Evolutionary conservation across 371 early-diverging fungal genomes (phyloP).

Genomic region (Aphelidium insulamus): DNA sequence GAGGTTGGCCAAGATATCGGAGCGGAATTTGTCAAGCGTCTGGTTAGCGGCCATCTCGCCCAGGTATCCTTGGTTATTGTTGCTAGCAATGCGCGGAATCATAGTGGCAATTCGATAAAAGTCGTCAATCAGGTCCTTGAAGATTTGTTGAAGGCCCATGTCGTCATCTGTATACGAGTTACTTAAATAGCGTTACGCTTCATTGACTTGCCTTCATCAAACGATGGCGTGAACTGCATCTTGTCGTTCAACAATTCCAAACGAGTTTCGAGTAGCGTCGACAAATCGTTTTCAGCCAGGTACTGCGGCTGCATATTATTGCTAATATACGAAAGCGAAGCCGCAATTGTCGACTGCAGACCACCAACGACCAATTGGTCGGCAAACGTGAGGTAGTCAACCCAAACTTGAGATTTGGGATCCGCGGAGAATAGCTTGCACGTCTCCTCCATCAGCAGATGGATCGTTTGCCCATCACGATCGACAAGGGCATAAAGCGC

Average conservation of each 20-base stretch:
- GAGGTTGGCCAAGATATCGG: slow-evolving; percentile 13
- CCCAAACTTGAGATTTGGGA: slow-evolving; percentile 13
- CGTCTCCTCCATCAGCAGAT: slow-evolving; percentile 17
- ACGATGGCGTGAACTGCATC: slow-evolving; percentile 23
- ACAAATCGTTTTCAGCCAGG: slow-evolving; percentile 13
- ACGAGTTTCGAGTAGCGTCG: slow-evolving; percentile 27
- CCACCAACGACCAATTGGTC: slow-evolving; percentile 23
- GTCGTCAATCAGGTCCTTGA: slow-evolving; percentile 19
- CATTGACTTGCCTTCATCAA: no score
- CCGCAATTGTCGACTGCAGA: slow-evolving; percentile 17
- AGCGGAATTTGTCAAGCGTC: slow-evolving; percentile 9
- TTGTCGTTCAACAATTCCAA: slow-evolving; percentile 21
- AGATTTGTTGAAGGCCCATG: slow-evolving; percentile 13
- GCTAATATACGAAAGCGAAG: slow-evolving; percentile 18
- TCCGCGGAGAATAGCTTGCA: slow-evolving; percentile 11
- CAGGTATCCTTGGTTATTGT: slow-evolving; percentile 10
- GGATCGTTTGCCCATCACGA: slow-evolving; percentile 21
- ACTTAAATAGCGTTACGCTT: no score
- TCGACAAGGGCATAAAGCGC: no score
- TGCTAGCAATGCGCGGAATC: slow-evolving; percentile 18
- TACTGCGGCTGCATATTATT: slow-evolving; percentile 23
- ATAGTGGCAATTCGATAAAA: slow-evolving; percentile 22
- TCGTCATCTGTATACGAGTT: no score
- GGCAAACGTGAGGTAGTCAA: slow-evolving; percentile 16
- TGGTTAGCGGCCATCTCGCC: slow-evolving; percentile 21